phyloP scores from a whole-genome alignment of 164 flowering plant genomes.

The Stephania yunnanensis region DNA sequence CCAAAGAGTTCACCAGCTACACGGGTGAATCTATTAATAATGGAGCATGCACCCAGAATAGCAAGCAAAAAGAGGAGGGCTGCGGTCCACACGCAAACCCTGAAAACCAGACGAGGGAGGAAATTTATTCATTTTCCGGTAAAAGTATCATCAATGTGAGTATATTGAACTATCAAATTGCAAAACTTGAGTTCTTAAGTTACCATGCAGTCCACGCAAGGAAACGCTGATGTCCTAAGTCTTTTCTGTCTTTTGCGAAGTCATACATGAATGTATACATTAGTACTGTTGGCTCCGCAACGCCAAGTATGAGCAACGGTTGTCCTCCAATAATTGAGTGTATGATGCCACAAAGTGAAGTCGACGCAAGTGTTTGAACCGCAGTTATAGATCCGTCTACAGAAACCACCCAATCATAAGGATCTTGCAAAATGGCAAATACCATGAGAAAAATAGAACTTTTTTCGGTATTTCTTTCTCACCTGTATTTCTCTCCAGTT shows the following conservation, averaged over 20 bases:
- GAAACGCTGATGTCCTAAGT: conserved; percentile 75
- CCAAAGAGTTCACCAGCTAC: conserved; percentile 96
- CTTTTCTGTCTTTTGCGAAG: conserved; percentile 77
- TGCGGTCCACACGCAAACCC: conserved; percentile 99
- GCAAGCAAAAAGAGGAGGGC: conserved; percentile 78
- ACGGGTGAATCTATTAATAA: conserved; percentile 91
- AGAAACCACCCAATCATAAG: conserved; percentile 10
- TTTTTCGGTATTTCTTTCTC: conserved; percentile 8
- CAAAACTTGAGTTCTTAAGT: neutral
- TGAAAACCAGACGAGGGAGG: conserved; percentile 19
- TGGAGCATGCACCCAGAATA: conserved; percentile 84
- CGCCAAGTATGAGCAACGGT: conserved; percentile 94
- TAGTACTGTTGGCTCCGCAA: conserved; percentile 95
- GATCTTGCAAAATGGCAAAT: neutral
- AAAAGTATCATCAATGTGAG: neutral
- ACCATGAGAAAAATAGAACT: conserved; percentile 6
- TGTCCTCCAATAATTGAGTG: conserved; percentile 98
- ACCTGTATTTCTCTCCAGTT: conserved; percentile 81
- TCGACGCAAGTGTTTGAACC: conserved; percentile 93
- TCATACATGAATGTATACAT: conserved; percentile 97
- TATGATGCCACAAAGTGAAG: conserved; percentile 88
- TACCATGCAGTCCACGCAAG: conserved; percentile 98
- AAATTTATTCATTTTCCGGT: neutral
- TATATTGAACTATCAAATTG: neutral
- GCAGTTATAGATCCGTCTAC: conserved; percentile 89